phyloP scores from a whole-genome alignment of 2,329 filamentous ascomycete species.

The Aspergillus sojae region DNA sequence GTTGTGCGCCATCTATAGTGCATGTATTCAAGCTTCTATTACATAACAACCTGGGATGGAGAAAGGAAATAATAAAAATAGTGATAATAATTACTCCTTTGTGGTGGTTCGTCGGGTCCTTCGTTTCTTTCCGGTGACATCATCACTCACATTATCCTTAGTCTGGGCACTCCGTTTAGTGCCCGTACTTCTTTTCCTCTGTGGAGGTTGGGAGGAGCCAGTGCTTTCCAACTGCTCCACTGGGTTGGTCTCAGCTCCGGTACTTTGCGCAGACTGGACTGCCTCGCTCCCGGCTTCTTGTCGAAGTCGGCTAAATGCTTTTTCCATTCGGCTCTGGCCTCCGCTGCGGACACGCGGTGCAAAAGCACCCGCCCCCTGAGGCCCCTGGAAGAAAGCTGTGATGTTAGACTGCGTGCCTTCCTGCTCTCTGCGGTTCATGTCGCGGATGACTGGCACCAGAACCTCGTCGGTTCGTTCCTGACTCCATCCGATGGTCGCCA shows the following conservation, averaged over 20 bases:
- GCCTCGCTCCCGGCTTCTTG: slow-evolving; percentile 50
- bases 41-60: neutral
- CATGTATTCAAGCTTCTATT: neutral
- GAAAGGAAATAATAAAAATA: neutral
- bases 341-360: slow-evolving; percentile 66
- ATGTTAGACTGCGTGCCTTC: slow-evolving; percentile 97
- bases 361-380: slow-evolving; percentile 62
- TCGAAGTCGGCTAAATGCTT: slow-evolving; percentile 70
- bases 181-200: slow-evolving; percentile 19
- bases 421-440: slow-evolving; percentile 85
- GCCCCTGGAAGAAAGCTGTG: slow-evolving; percentile 83
- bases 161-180: slow-evolving; percentile 19
- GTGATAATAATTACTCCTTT: neutral
- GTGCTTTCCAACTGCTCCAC: slow-evolving; percentile 6
- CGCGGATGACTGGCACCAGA: slow-evolving; percentile 88
- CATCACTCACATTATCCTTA: slow-evolving; percentile 15
- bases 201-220: neutral
- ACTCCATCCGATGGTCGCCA: slow-evolving; percentile 90
- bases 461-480: slow-evolving; percentile 93
- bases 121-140: slow-evolving; percentile 28
- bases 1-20: neutral
- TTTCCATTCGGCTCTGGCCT: slow-evolving; percentile 73
- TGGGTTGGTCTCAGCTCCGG: slow-evolving; percentile 3
- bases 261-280: slow-evolving; percentile 14
- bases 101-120: slow-evolving; percentile 23